Conservation (phyloP, 78 protist genomes). For the Protostelium mycophagum region DNA sequence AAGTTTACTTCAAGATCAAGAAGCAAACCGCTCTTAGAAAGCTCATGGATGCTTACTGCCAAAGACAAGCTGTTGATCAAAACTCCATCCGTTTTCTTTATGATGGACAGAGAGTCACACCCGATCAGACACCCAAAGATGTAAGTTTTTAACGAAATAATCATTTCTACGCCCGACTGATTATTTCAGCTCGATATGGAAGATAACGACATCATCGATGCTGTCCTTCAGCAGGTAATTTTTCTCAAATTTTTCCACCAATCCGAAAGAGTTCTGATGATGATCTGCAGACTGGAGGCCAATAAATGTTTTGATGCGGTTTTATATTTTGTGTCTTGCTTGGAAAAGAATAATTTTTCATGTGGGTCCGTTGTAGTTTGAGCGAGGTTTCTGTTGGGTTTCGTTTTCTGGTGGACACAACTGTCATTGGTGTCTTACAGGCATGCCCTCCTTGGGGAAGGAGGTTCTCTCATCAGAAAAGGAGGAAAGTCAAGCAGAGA, state of each 20-base stretch:
- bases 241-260: not conserved
- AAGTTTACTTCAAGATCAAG: conserved; percentile 58
- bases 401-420: too few relatives aligned
- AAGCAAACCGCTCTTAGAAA: conserved; percentile 39
- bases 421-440: too few relatives aligned
- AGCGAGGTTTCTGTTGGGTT: too few relatives aligned
- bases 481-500: too few relatives aligned
- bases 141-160: conserved; percentile 12
- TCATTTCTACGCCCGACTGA: not conserved
- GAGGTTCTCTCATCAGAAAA: too few relatives aligned
- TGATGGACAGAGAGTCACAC: conserved; percentile 52
- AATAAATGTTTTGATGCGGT: not conserved
- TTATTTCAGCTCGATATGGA: conserved; percentile 33
- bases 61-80: conserved; percentile 29
- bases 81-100: conserved; percentile 52
- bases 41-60: conserved; percentile 41
- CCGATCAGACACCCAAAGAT: conserved; percentile 35
- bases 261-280: not conserved
- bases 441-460: too few relatives aligned
- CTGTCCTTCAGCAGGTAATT: conserved; percentile 37
- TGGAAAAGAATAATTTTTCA: too few relatives aligned
- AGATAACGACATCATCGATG: conserved; percentile 45
- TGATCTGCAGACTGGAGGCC: not conserved
- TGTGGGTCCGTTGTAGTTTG: too few relatives aligned
- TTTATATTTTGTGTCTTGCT: too few relatives aligned